Base-by-base conservation (phyloP, 179 eudicot genomes). In the Beta corolliflora region DNA sequence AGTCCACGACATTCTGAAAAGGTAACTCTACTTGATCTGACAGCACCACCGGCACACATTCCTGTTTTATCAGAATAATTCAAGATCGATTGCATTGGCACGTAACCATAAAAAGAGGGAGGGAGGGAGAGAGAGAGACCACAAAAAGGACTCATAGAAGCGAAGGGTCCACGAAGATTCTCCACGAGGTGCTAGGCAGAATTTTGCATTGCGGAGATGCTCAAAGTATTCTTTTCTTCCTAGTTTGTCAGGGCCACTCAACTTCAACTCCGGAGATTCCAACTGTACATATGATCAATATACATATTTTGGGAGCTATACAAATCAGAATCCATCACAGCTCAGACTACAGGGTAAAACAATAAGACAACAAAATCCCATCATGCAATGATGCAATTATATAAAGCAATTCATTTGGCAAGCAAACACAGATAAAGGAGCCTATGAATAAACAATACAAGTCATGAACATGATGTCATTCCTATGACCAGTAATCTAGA, bases 111-210 rank as follows among this genome's bases (percentile, higher is more conserved):
- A 65, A n/a, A 25, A 45, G 6, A 21, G n/a, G 23, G 48, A 41
- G 23, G 8, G 52, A 53, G 48, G 52, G 45, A 21, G 75, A 25
- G 25, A 67, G 63, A 78, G 71, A 46, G 41, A 80, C 98, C 99
- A 95, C 98, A 90, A 95, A 95, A 91, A 95, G 5, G 99, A 90
- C 88, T 95, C 98, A 46, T 91, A 95, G 75, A 94, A 95, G 77
- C 97, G 98, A 77, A 95, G 95, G 63, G 99, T 95, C 99, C 98
- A 95, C 58, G 99, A 95, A 7, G 99, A 95, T 84, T 95, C 99
- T 78, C 99, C 99, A 67, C 99, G 97, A 61, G 99, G 99, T 68
- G 99, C 97, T 50, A 95, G 90, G 86, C 99, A 95, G 88, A 95
- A 95, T 82, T 90, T 95, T 29, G 99, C 95, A 89, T 92, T 95